Evolutionary conservation across 2,329 filamentous ascomycete species (phyloP).

Genomic region (Colletotrichum nymphaeae): DNA sequence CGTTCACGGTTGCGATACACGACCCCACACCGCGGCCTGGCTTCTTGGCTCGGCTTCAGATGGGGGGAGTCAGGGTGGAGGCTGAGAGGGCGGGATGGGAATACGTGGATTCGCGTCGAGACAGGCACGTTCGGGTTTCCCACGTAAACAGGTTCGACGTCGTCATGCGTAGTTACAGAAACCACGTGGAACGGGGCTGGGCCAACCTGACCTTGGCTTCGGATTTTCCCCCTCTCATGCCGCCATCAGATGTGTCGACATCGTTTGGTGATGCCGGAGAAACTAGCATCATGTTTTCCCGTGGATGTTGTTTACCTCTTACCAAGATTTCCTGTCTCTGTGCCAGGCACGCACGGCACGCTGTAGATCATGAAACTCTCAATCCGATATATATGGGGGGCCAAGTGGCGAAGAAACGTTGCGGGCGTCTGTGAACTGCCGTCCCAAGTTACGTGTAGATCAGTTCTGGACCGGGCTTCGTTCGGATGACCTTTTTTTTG

Average conservation of each 20-base stretch:
- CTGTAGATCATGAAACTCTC: background rate
- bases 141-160: background rate
- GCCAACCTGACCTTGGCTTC: background rate
- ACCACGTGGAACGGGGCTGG: background rate
- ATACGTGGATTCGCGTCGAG: background rate
- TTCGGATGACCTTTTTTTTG: background rate
- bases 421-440: background rate
- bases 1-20: background rate
- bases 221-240: background rate
- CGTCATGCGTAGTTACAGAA: background rate
- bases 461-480: background rate
- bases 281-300: background rate
- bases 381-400: background rate
- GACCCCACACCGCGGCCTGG: background rate
- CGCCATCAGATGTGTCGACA: background rate
- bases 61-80: background rate
- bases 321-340: background rate
- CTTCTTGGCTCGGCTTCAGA: background rate
- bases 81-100: background rate
- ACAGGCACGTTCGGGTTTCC: background rate
- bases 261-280: background rate
- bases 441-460: background rate
- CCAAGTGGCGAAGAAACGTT: background rate
- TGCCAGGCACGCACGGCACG: no score
- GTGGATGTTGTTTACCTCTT: background rate